phyloP scores from a whole-genome alignment of 805 yeast genomes.

The Lachancea kluyveri region DNA sequence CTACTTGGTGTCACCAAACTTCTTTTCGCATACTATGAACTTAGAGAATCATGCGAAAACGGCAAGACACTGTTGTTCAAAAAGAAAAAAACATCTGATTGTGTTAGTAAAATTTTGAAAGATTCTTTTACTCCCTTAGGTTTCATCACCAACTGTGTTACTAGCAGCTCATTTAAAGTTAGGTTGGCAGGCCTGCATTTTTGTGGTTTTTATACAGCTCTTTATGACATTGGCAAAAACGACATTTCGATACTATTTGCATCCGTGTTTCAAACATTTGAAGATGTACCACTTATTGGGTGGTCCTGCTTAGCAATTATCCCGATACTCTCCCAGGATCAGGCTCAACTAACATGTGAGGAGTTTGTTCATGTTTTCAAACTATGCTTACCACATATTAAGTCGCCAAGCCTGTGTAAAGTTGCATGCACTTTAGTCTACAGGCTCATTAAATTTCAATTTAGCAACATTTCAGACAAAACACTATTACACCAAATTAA shows the following conservation, averaged over 20 bases:
- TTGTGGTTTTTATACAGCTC: conserved; percentile 12
- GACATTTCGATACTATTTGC: conserved; percentile 8
- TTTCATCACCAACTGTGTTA: conserved; percentile 17
- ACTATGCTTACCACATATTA: conserved; percentile 32
- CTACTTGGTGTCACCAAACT: conserved; percentile 14
- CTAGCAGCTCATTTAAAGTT: conserved; percentile 2
- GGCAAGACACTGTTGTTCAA: conserved; percentile 15
- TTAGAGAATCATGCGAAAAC: conserved; percentile 1
- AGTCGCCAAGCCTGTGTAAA: conserved; percentile 15
- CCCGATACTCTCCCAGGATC: conserved; percentile 17
- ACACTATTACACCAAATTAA: conserved; percentile 41
- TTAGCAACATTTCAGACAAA: conserved; percentile 28
- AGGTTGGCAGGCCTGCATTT: conserved; percentile 19
- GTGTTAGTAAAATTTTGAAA: conserved; percentile 10
- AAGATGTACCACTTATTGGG: conserved; percentile 10
- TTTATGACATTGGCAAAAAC: conserved; percentile 2
- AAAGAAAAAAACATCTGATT: conserved; percentile 13
- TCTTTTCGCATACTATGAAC: conserved; percentile 12
- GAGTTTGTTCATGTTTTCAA: conserved; percentile 22
- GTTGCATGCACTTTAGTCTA: conserved; percentile 23
- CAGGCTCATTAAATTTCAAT: conserved; percentile 16
- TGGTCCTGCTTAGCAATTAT: conserved; percentile 21
- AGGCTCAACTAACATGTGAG: conserved; percentile 7
- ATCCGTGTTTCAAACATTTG: conserved; percentile 13
- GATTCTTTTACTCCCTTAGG: conserved; percentile 12